phyloP scores from a whole-genome alignment of 2,329 filamentous ascomycete genomes.

The Epichloe bromicola region DNA sequence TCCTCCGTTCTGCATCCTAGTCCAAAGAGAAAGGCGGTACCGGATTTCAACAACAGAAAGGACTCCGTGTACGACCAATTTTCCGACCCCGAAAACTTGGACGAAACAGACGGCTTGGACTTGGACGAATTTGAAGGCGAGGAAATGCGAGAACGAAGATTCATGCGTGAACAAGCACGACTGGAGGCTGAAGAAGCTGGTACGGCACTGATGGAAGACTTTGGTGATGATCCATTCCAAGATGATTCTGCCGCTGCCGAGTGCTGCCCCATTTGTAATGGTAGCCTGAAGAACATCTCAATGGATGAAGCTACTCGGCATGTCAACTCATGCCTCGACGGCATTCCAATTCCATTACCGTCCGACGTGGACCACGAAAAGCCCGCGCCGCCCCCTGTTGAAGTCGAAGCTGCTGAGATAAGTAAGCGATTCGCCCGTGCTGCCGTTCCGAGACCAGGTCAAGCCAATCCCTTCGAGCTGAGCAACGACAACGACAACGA shows the following conservation, averaged over 20 bases:
- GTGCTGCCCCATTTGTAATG: slow-evolving; percentile 67
- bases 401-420: slow-evolving; percentile 25
- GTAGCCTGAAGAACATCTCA: slow-evolving; percentile 45
- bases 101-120: slow-evolving; percentile 44
- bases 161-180: slow-evolving; percentile 63
- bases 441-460: slow-evolving; percentile 61
- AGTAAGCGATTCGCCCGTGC: slow-evolving; percentile 53
- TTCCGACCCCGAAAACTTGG: slow-evolving; percentile 21
- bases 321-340: slow-evolving; percentile 88
- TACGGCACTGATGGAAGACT: slow-evolving; percentile 22
- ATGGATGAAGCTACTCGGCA: slow-evolving; percentile 63
- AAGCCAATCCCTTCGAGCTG: slow-evolving; percentile 62
- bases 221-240: slow-evolving; percentile 19
- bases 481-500: slow-evolving; percentile 15
- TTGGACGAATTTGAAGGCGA: slow-evolving; percentile 43
- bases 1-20: slow-evolving; percentile 13
- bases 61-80: slow-evolving; percentile 21
- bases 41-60: slow-evolving; percentile 11
- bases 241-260: slow-evolving; percentile 17
- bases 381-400: slow-evolving; percentile 6
- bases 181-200: slow-evolving; percentile 47
- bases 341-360: slow-evolving; percentile 51
- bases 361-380: slow-evolving; percentile 17
- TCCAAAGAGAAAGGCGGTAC: slow-evolving; percentile 9
- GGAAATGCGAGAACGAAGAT: slow-evolving; percentile 52